Evolutionary conservation across 1,139 yeast species (phyloP), one percentile per base, ranked within the genome.

Genomic region (Arxiozyma slooffiae): DNA sequence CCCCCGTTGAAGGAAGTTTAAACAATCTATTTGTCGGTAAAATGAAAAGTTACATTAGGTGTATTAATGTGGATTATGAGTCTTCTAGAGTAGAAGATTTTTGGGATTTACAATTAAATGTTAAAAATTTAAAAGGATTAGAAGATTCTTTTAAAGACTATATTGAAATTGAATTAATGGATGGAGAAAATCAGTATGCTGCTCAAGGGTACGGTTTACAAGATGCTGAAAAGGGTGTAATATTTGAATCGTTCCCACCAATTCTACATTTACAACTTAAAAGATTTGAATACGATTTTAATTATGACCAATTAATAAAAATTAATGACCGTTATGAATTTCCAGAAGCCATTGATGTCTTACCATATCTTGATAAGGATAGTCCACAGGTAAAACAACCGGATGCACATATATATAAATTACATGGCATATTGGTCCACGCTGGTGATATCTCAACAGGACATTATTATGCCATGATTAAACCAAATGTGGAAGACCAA

Each of bases 71-170:
- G n/a, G 90, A 92, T 48, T 92, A 87, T 67, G 98, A 92, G 69
- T 85, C 96, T 23, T 82, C 96, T 2, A 76, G 97, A 57, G 80
- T 78, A 7, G 99, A 92, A 67, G 98, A 94, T 63, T 92, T 87
- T 62, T 92, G 99, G 99, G 98, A 92, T 71, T 85, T 92, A 55
- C 98, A 94, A 67, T 74, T 92, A 58, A 92, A 92, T 63, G 99
- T 92, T 23, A 88, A 87, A 66, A 88, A 92, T 34, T 77, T 89
- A 74, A 76, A 74, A 52, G 81, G 81, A 58, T 74, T 92, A 46
- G 74, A 78, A 55, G 83, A 82, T 48, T 83, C 97, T 0, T 92
- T 92, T 67, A 78, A 80, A 51, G 88, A 89, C 65, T 92, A 92
- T 64, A 81, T 90, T 51, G 95, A 88, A 60, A 82, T 84, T 42